A percentile compares a stretch with the other conserved stretches of the same genome.
These are phyloP conservation scores for Ceratocystis destructans DNA, from an alignment of 2,329 filamentous ascomycete genomes.

Conservation along the genomic window DNA sequence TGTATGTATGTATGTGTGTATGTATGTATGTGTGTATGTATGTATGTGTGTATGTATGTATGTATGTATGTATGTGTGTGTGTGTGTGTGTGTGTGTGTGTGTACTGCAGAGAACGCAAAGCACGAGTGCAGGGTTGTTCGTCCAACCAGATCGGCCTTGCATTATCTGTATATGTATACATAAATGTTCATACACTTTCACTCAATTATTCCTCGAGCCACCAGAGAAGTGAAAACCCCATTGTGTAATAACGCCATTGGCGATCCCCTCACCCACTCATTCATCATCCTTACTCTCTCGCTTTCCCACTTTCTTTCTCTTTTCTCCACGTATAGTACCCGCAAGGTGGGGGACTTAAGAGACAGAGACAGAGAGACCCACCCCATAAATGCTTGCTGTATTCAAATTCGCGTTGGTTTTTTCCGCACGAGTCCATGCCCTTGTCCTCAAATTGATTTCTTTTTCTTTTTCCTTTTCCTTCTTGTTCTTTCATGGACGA, in stretches of 20 bases:
- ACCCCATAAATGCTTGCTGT: neutral
- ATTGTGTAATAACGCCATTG: neutral
- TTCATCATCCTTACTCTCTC: neutral
- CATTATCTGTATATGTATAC: neutral
- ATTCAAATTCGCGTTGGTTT: neutral
- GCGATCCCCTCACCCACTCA: no score
- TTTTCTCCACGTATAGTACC: neutral
- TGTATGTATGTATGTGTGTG: neutral
- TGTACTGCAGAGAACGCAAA: neutral
- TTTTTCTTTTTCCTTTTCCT: neutral
- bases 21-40: neutral
- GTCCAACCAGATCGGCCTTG: neutral
- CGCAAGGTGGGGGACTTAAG: neutral
- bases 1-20: neutral
- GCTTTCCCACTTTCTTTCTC: neutral
- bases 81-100: neutral
- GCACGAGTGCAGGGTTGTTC: neutral
- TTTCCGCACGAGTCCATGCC: neutral
- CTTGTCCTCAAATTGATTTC: neutral
- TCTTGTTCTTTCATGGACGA: neutral
- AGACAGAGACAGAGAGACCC: neutral
- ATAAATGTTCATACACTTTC: neutral
- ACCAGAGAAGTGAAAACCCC: no score
- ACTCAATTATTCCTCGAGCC: no score
- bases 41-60: neutral